Conservation (phyloP, 1,139 yeast species). For the Ogataea hybrid region DNA sequence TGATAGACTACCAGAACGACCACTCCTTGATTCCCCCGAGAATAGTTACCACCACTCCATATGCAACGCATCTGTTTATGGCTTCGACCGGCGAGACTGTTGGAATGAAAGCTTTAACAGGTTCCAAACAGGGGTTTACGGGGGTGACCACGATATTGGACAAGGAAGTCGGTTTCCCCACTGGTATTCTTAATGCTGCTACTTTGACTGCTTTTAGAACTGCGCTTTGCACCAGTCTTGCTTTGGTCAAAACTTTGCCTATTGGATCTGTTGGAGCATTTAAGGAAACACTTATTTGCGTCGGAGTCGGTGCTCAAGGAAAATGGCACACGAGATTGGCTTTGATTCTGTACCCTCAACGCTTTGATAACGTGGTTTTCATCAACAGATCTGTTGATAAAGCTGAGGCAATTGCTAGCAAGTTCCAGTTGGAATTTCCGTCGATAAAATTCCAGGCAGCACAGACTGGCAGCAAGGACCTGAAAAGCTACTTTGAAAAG, state of each 20-base stretch:
- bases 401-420: slow-evolving; percentile 35
- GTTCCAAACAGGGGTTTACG: slow-evolving; percentile 51
- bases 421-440: slow-evolving; percentile 29
- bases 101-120: slow-evolving; percentile 49
- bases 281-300: slow-evolving; percentile 38
- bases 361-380: slow-evolving; percentile 41
- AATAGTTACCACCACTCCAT: slow-evolving; percentile 36
- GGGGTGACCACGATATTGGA: slow-evolving; percentile 51
- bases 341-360: slow-evolving; percentile 38
- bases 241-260: slow-evolving; percentile 41
- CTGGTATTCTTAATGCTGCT: slow-evolving; percentile 57
- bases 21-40: slow-evolving; percentile 38
- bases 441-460: slow-evolving; percentile 29
- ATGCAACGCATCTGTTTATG: slow-evolving; percentile 59
- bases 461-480: slow-evolving; percentile 17
- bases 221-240: slow-evolving; percentile 56
- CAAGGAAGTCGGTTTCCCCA: slow-evolving; percentile 47
- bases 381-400: slow-evolving; percentile 46
- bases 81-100: slow-evolving; percentile 47
- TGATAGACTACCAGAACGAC: slow-evolving; percentile 31
- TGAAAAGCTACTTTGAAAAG: slow-evolving; percentile 29
- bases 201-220: slow-evolving; percentile 68
- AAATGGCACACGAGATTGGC: slow-evolving; percentile 60
- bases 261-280: slow-evolving; percentile 15
- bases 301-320: slow-evolving; percentile 70